Evolutionary conservation across 2,329 filamentous ascomycete species (phyloP), one percentile per base, ranked within the genome.

Genomic region (Teratosphaeria pseudoeucalypti): DNA sequence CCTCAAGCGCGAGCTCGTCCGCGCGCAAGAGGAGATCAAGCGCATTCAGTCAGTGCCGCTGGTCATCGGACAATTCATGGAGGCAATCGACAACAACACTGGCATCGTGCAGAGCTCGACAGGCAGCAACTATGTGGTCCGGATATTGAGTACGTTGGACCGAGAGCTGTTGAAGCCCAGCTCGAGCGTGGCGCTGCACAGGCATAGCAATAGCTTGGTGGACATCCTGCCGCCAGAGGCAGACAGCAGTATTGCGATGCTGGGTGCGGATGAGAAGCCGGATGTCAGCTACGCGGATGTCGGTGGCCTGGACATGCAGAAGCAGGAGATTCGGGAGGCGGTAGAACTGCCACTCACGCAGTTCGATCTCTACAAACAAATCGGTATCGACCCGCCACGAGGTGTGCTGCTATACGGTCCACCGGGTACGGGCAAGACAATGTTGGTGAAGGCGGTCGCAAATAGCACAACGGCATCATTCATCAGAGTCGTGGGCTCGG

Each of bases 41-140:
- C 87, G 94, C 66, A 99, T 99, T 75, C 94, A 99, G 79, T 96
- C 91, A 75, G 94, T 99, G 58, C 94, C 94, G 32, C 79, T 99
- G 63, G 94, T 99, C 64, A 99, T 99, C 74, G 94, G 94, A 62
- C 94, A 99, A 77, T 99, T 99, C 74, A 99, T 99, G 94, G 94
- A 99, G 78, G 94, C 94, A 59, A 99, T 99, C 73, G 94, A 99
- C 75, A 94, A 99, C 78, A 99, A 96, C 77, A 99, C 94, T 65
- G 94, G 94, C 60, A 99, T 99, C 67, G 94, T 99, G 63, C 94
- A 99, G 76, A 97, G 92, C 56, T 96, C 91, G 64, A 99, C 94
- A 37, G 94, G 94, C 58, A 96, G 92, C 58, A 99, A 99, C 82
- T 99, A 99, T 74, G 94, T 97, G 71, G 94, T 99, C 68, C 90